Evolutionary conservation across 176 grass and related monocot genomes (phyloP).

Genomic region (Hordeum marinum): DNA sequence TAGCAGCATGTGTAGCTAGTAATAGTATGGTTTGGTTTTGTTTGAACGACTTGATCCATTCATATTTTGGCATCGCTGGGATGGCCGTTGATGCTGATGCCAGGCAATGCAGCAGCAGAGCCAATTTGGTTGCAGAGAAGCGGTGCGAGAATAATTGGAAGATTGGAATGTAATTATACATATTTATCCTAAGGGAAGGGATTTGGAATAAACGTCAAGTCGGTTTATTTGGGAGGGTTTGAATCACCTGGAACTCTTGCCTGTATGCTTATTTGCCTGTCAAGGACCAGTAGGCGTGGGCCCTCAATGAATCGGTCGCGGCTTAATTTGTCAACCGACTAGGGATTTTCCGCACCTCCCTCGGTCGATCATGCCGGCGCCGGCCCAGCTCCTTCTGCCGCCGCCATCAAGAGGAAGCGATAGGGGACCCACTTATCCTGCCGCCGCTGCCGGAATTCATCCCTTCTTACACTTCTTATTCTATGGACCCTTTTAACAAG

Average conservation of each 20-base stretch:
- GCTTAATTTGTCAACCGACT: too few species aligned
- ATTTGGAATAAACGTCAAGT: background rate
- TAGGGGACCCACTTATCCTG: too few species aligned
- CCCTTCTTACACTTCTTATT: too few species aligned
- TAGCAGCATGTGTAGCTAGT: background rate
- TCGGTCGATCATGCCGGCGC: too few species aligned
- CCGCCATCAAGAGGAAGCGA: too few species aligned
- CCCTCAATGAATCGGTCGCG: too few species aligned
- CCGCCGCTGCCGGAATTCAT: too few species aligned
- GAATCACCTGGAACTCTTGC: background rate
- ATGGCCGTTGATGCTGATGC: conserved; percentile 4
- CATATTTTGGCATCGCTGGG: background rate
- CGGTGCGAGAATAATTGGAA: background rate
- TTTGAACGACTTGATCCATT: background rate
- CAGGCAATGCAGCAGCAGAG: background rate
- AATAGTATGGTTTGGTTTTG: background rate
- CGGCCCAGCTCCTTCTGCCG: too few species aligned
- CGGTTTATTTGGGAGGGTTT: background rate
- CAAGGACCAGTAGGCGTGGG: too few species aligned
- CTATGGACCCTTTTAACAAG: too few species aligned
- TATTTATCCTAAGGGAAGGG: background rate
- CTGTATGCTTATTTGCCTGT: background rate
- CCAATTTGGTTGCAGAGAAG: background rate
- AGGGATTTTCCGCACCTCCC: too few species aligned
- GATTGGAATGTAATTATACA: conserved; percentile 9